Percentiles rank a stretch among this genome's conserved stretches.
phyloP scores from a whole-genome alignment of 345 rosid species.

The Heritiera littoralis region DNA sequence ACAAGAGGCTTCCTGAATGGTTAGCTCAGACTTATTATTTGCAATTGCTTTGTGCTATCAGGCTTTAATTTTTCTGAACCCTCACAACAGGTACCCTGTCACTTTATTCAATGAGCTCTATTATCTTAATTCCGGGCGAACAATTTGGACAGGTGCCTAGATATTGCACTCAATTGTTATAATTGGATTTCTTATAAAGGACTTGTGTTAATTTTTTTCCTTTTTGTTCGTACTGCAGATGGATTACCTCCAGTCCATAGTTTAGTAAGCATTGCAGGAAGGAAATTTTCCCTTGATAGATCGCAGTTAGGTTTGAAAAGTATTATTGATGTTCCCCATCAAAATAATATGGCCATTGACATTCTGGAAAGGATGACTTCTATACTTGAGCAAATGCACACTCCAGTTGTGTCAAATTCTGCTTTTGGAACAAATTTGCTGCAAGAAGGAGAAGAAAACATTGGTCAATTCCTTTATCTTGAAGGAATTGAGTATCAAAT shows the following conservation, averaged over 20 bases:
- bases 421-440: slow-evolving; percentile 91
- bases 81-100: slow-evolving; percentile 66
- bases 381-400: slow-evolving; percentile 59
- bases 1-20: slow-evolving; percentile 90
- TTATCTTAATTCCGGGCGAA: slow-evolving; percentile 88
- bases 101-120: slow-evolving; percentile 94
- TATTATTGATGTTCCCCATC: slow-evolving; percentile 17
- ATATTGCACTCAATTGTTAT: background rate
- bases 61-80: slow-evolving; percentile 14
- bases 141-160: slow-evolving; percentile 82
- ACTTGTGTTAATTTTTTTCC: background rate
- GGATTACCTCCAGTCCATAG: slow-evolving; percentile 75
- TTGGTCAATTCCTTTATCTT: slow-evolving; percentile 89
- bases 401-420: slow-evolving; percentile 64
- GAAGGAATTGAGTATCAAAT: slow-evolving; percentile 88
- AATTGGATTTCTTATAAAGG: background rate
- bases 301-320: slow-evolving; percentile 43
- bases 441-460: slow-evolving; percentile 86
- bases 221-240: slow-evolving; percentile 45
- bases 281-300: slow-evolving; percentile 76
- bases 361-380: slow-evolving; percentile 79
- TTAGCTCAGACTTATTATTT: slow-evolving; percentile 31
- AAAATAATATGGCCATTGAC: slow-evolving; percentile 52
- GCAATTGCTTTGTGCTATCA: slow-evolving; percentile 7
- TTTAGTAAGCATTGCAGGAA: slow-evolving; percentile 57